Conservation (phyloP, 1,139 yeast species). For the Kurtzmaniella quercitrusa region DNA sequence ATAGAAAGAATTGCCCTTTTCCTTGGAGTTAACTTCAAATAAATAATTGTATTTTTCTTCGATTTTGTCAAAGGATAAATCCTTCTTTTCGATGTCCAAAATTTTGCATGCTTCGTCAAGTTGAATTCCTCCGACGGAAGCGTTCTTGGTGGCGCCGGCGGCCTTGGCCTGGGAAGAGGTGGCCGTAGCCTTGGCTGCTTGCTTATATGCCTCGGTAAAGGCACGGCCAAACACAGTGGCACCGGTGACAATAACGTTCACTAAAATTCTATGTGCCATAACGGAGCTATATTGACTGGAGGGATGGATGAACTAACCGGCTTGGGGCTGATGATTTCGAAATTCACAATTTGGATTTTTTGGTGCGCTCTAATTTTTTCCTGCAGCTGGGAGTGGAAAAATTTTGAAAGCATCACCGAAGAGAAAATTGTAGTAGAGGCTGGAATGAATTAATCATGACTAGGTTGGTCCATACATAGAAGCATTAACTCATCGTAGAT, state of each 20-base stretch:
- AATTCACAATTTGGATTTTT: too few relatives aligned
- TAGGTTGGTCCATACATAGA: too few relatives aligned
- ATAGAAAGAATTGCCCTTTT: constrained; percentile 91
- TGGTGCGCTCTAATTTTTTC: too few relatives aligned
- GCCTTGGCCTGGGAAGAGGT: constrained; percentile 57
- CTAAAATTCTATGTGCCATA: constrained; percentile 87
- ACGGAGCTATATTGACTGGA: constrained; percentile 5
- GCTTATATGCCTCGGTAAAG: constrained; percentile 93
- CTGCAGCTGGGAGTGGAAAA: too few relatives aligned
- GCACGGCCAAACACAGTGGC: constrained; percentile 96
- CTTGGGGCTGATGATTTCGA: too few relatives aligned
- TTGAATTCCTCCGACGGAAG: constrained; percentile 68
- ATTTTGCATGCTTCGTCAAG: constrained; percentile 91
- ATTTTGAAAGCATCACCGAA: too few relatives aligned
- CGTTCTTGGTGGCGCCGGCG: constrained; percentile 46
- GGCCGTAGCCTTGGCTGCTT: constrained; percentile 87
- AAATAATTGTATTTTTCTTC: constrained; percentile 77
- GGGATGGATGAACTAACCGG: constrained; percentile 4
- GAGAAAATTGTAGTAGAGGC: too few relatives aligned
- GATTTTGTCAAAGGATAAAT: constrained; percentile 55
- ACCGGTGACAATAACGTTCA: constrained; percentile 89
- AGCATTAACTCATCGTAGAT: too few relatives aligned
- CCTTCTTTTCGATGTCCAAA: constrained; percentile 66
- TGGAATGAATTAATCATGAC: too few relatives aligned
- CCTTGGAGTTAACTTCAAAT: constrained; percentile 86